Conservation (phyloP, 2,329 filamentous ascomycete species). For the Boeremia exigua region DNA sequence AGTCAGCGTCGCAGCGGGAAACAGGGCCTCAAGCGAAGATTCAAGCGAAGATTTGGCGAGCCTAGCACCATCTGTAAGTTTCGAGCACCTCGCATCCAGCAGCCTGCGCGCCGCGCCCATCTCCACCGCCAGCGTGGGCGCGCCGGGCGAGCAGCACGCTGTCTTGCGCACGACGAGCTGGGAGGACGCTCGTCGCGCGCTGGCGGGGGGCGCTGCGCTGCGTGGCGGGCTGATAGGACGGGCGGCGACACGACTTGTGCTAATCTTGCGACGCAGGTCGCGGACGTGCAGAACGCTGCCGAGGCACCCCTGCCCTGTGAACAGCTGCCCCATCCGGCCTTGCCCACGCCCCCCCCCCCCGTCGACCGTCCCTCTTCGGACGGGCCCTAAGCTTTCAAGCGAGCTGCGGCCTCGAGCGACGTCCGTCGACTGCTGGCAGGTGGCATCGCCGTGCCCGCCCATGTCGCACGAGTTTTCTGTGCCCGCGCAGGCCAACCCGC, state of each 20-base stretch:
- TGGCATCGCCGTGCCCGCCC: conserved; percentile 37
- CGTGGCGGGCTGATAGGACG: not conserved
- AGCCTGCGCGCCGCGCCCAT: too few relatives aligned
- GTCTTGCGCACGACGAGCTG: too few relatives aligned
- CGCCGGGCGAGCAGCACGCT: too few relatives aligned
- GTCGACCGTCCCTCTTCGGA: conserved; percentile 17
- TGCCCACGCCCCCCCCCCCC: not conserved
- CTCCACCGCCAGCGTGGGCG: too few relatives aligned
- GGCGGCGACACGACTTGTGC: conserved; percentile 11
- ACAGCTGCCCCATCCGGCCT: conserved; percentile 23
- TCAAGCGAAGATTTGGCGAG: conserved; percentile 23
- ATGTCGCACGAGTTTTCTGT: conserved; percentile 42
- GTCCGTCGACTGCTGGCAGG: conserved; percentile 12
- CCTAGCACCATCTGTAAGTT: conserved; percentile 2
- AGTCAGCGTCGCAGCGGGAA: conserved; percentile 19
- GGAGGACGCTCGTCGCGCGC: too few relatives aligned
- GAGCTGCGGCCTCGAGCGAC: conserved; percentile 27
- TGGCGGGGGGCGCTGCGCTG: too few relatives aligned
- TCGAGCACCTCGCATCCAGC: too few relatives aligned
- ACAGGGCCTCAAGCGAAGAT: conserved; percentile 23
- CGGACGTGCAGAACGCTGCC: conserved; percentile 20
- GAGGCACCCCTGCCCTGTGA: conserved; percentile 26
- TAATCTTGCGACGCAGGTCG: conserved; percentile 23
- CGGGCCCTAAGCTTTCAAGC: conserved; percentile 28
- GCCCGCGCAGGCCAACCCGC: conserved; percentile 25